These are phyloP conservation scores for Parastagonospora avenae DNA, from an alignment of 2,329 filamentous ascomycete genomes.

Conservation along the genomic window DNA sequence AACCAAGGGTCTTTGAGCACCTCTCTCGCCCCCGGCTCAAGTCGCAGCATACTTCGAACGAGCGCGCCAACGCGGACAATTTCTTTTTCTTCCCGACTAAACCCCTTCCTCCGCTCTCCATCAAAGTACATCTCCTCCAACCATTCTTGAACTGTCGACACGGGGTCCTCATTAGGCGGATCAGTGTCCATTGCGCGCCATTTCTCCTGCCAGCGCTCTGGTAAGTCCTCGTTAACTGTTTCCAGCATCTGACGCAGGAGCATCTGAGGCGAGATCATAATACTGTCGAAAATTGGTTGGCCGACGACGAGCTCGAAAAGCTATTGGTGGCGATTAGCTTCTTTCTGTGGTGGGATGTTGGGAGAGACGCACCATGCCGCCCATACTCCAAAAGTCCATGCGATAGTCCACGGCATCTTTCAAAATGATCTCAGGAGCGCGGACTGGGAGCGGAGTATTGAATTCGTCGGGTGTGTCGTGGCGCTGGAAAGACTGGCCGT, in stretches of 20 bases:
- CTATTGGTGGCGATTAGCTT: slow-evolving; percentile 23
- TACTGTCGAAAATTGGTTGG: slow-evolving; percentile 47
- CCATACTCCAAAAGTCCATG: slow-evolving; percentile 49
- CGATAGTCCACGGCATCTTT: slow-evolving; percentile 41
- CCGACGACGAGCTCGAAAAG: slow-evolving; percentile 49
- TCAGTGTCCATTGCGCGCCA: slow-evolving; percentile 33
- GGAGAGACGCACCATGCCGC: slow-evolving; percentile 40
- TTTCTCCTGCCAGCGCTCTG: slow-evolving; percentile 38
- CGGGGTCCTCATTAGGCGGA: slow-evolving; percentile 13
- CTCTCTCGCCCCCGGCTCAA: slow-evolving; percentile 21
- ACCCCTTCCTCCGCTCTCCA: slow-evolving; percentile 20
- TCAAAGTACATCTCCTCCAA: slow-evolving; percentile 48
- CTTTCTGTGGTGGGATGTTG: slow-evolving; percentile 4
- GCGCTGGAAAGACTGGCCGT: slow-evolving; percentile 45
- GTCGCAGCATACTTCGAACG: slow-evolving; percentile 18
- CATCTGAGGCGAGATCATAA: slow-evolving; percentile 40
- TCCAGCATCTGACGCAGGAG: slow-evolving; percentile 47
- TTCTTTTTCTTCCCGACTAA: slow-evolving; percentile 23
- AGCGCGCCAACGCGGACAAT: slow-evolving; percentile 19
- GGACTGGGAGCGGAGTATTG: slow-evolving; percentile 42
- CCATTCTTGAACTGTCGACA: slow-evolving; percentile 46
- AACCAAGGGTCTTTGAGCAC: slow-evolving; percentile 29
- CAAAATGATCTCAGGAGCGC: slow-evolving; percentile 49
- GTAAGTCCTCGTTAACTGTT: slow-evolving; percentile 40
- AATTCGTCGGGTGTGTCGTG: slow-evolving; percentile 30